Evolutionary conservation across 345 rosid genomes (phyloP).

Genomic region (Dipteronia dyeriana): DNA sequence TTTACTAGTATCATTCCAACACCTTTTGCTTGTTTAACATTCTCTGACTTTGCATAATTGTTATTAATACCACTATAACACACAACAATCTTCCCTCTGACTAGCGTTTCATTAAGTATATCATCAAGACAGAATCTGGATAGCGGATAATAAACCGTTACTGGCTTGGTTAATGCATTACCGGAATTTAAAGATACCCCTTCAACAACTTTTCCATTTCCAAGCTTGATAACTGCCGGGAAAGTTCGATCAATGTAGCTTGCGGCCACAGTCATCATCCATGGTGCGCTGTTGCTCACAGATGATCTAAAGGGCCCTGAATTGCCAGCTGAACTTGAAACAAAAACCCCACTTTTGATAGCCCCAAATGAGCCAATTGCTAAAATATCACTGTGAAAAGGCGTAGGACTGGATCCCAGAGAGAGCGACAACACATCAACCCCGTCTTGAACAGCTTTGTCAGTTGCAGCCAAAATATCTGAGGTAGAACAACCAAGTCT

Average conservation of each 20-base stretch:
- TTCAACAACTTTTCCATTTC: constrained; percentile 38
- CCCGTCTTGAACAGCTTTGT: constrained; percentile 65
- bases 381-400: too few relatives aligned
- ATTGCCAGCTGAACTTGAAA: too few relatives aligned
- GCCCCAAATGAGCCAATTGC: too few relatives aligned
- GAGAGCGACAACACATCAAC: constrained; percentile 79
- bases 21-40: too few relatives aligned
- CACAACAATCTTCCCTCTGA: constrained; percentile 45
- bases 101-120: constrained; percentile 33
- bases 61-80: too few relatives aligned
- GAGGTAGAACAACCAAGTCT: constrained; percentile 37
- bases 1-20: too few relatives aligned
- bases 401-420: too few relatives aligned
- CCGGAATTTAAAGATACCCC: constrained; percentile 60
- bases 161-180: constrained; percentile 27
- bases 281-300: too few relatives aligned
- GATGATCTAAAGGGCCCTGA: too few relatives aligned
- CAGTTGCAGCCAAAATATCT: constrained; percentile 69
- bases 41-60: too few relatives aligned
- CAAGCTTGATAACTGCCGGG: constrained; percentile 55
- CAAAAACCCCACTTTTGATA: too few relatives aligned
- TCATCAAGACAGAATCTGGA: constrained; percentile 15
- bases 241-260: constrained; percentile 67
- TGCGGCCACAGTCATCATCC: constrained; percentile 91
- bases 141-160: too few relatives aligned